phyloP scores from a whole-genome alignment of 2,329 filamentous ascomycete species.

The Exophiala viscosa region DNA sequence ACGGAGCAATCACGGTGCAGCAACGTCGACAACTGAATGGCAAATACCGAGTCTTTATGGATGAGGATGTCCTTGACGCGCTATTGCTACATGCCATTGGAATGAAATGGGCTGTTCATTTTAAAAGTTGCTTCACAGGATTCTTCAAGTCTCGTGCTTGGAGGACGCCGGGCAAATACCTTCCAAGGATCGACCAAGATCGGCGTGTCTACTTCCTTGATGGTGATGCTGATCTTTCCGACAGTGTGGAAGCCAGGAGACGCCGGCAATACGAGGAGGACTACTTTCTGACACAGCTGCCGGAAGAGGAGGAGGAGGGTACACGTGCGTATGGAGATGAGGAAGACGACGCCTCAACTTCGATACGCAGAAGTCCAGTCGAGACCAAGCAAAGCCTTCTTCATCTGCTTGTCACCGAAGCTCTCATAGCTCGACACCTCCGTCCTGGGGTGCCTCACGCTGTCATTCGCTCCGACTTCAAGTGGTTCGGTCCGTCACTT shows the following conservation, averaged over 20 bases:
- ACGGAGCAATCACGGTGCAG: slow-evolving; percentile 41
- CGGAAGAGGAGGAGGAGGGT: slow-evolving; percentile 38
- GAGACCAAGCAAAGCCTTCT: slow-evolving; percentile 56
- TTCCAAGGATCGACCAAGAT: slow-evolving; percentile 38
- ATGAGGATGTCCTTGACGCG: slow-evolving; percentile 56
- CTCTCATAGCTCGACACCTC: slow-evolving; percentile 42
- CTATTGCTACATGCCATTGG: slow-evolving; percentile 55
- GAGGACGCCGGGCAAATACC: slow-evolving; percentile 35
- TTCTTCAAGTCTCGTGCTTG: slow-evolving; percentile 42
- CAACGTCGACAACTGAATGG: slow-evolving; percentile 55
- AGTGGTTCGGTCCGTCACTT: slow-evolving; percentile 56
- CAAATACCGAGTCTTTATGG: slow-evolving; percentile 58
- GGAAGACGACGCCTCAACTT: slow-evolving; percentile 26
- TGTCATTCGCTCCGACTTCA: slow-evolving; percentile 56
- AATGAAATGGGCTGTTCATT: slow-evolving; percentile 48
- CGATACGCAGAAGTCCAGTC: slow-evolving; percentile 39
- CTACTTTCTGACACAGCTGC: slow-evolving; percentile 58
- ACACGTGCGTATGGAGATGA: slow-evolving; percentile 41
- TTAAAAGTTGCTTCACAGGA: slow-evolving; percentile 41
- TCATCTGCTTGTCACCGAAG: slow-evolving; percentile 55
- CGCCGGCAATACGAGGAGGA: slow-evolving; percentile 40
- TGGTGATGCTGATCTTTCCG: slow-evolving; percentile 20
- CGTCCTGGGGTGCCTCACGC: slow-evolving; percentile 27
- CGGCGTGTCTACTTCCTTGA: slow-evolving; percentile 47
- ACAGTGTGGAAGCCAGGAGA: slow-evolving; percentile 33